These are phyloP conservation scores for Pythium monospermum DNA, from an alignment of 352 stramenopile genomes.

Conservation along the genomic window DNA sequence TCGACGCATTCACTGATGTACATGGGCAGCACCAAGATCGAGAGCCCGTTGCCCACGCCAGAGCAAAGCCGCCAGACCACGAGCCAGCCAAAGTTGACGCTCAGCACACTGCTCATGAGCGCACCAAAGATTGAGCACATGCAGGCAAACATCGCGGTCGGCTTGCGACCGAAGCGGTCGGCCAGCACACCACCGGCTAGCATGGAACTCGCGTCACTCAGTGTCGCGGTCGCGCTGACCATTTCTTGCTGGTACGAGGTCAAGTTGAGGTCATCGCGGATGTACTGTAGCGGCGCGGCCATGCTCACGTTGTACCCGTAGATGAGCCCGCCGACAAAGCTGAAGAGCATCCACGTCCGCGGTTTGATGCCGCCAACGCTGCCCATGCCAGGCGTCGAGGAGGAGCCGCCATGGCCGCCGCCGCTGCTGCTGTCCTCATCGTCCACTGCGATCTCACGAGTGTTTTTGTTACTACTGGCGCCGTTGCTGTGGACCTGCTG, in stretches of 20 bases:
- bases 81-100: constrained; percentile 52
- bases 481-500: not conserved
- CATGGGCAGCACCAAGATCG: constrained; percentile 84
- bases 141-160: constrained; percentile 68
- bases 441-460: constrained; percentile 5
- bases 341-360: constrained; percentile 76
- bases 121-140: constrained; percentile 63
- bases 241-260: constrained; percentile 63
- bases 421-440: constrained; percentile 1
- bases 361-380: constrained; percentile 31
- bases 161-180: constrained; percentile 68
- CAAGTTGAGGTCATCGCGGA: constrained; percentile 63
- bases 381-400: not conserved
- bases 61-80: constrained; percentile 67
- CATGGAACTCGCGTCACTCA: constrained; percentile 80
- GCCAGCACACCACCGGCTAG: constrained; percentile 63
- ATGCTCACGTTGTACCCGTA: constrained; percentile 87
- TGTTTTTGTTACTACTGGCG: constrained; percentile 1
- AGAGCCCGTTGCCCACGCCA: constrained; percentile 77
- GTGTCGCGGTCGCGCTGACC: constrained; percentile 71
- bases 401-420: not conserved
- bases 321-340: constrained; percentile 75
- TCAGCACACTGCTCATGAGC: constrained; percentile 47
- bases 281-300: constrained; percentile 76
- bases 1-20: constrained; percentile 85